These are phyloP conservation scores for Candida tunisiensis DNA, from an alignment of 1,139 yeast genomes.

Conservation along the genomic window DNA sequence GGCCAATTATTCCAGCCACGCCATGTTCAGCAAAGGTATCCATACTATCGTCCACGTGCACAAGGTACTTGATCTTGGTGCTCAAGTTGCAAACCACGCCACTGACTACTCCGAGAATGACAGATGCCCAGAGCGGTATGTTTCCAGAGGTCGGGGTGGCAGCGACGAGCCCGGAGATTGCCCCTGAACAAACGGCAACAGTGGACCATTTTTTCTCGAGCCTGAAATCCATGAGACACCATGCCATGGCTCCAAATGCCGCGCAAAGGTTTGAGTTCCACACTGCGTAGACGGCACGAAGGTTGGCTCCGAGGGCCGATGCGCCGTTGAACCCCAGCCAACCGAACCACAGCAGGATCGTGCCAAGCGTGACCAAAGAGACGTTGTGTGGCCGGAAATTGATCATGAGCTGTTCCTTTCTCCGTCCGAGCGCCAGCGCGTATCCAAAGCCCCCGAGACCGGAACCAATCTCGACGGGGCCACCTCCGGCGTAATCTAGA, in stretches of 20 bases:
- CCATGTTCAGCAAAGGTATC: constrained; percentile 99
- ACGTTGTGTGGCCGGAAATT: constrained; percentile 94
- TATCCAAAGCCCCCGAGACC: constrained; percentile 87
- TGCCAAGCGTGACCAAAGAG: constrained; percentile 68
- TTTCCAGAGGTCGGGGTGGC: constrained; percentile 92
- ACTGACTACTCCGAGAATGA: constrained; percentile 63
- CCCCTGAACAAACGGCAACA: constrained; percentile 90
- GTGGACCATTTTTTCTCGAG: constrained; percentile 85
- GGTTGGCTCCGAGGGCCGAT: constrained; percentile 43
- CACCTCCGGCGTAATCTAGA: constrained; percentile 94
- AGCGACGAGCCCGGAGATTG: constrained; percentile 88
- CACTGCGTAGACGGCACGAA: constrained; percentile 66
- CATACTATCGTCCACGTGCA: constrained; percentile 77
- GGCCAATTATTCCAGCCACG: constrained; percentile 82
- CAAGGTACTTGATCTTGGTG: constrained; percentile 69
- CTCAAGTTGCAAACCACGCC: constrained; percentile 82
- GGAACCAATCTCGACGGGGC: constrained; percentile 85
- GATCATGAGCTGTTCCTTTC: constrained; percentile 69
- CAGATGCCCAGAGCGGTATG: constrained; percentile 85
- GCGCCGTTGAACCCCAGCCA: constrained; percentile 72
- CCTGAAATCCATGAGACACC: constrained; percentile 84
- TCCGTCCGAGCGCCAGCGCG: constrained; percentile 65
- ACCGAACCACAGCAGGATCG: constrained; percentile 50
- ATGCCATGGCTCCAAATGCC: constrained; percentile 77
- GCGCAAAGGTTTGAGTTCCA: constrained; percentile 87